Evolutionary conservation across 192 early-diverging fungal genomes (phyloP).

Genomic region (Umbelopsis sp.): DNA sequence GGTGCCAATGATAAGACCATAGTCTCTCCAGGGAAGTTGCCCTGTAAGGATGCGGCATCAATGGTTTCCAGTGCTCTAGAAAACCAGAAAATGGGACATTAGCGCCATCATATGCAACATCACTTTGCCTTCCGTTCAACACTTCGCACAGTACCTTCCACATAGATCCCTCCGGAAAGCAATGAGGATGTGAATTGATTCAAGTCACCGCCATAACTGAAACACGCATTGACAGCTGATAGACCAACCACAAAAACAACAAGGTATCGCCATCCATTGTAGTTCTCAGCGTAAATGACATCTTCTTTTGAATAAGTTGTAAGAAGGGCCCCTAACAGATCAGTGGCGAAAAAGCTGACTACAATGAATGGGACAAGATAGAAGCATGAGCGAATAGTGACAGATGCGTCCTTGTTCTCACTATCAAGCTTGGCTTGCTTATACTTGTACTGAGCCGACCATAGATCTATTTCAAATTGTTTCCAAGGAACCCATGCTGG

Average conservation of each 20-base stretch:
- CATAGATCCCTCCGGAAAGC: background rate
- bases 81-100: background rate
- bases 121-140: background rate
- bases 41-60: background rate
- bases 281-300: background rate
- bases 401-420: background rate
- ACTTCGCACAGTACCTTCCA: background rate
- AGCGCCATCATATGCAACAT: background rate
- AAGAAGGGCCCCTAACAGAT: background rate
- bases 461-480: background rate
- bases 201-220: background rate
- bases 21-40: background rate
- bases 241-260: background rate
- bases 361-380: background rate
- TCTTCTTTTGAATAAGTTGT: conserved; percentile 11
- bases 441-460: conserved; percentile 1
- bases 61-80: background rate
- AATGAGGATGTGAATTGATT: background rate
- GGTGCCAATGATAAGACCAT: conserved; percentile 1
- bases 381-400: background rate
- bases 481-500: conserved; percentile 2
- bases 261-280: background rate
- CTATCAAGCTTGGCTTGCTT: conserved; percentile 12
- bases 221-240: background rate
- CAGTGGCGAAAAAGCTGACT: background rate